Base-by-base conservation (phyloP, 768 basidiomycete genomes). In the Serendipita sp. region DNA sequence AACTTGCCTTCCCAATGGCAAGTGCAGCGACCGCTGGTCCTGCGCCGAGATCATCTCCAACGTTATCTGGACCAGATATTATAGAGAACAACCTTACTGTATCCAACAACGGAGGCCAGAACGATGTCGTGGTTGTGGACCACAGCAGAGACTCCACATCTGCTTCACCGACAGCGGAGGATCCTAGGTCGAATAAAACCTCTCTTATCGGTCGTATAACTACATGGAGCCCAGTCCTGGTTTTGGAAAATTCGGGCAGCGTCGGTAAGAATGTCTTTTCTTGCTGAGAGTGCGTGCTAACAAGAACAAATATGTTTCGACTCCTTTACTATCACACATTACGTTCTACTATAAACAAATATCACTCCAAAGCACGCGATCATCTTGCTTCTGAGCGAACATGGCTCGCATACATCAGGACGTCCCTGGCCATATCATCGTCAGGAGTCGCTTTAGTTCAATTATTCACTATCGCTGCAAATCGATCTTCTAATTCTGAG, bases 321-420 rank as follows among this genome's bases (percentile, higher is more conserved):
- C n/a, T n/a, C n/a, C n/a, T n/a, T n/a, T n/a, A n/a, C n/a, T n/a
- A 13, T 11, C 13, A 26, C 13, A 3, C 43, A 38, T 17, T 26
- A 20, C 4, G 9, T 16, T 14, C 24, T 42, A 7, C 61, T 16
- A 20, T 42, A 41, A 22, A 50, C n/a, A 9, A 11, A 58, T n/a
- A 14, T 51, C 31, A 34, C 14, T 16, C 17, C 7, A 22, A 17
- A 68, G 83, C 83, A 5, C 76, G 83, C 9, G 83, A 85, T 66
- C 83, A 85, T 66, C 73, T 84, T 0, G 83, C 83, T 1, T 80
- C 77, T 16, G 83, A 84, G 66, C 73, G 83, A 51, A 84, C 83
- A 1, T 84, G 81, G 67, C 71, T 85, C 41, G 82, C 83, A 13
- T 85, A 84, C 65, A 73, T 82, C 56, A 75, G 83, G n/a, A 85